Evolutionary conservation across 176 grass and related monocot genomes (phyloP).

Genomic region (Hordeum vulgare): MorexV3_pseudomolecules_assembly NC_058522.1:21448093-21448592

Average conservation of each 20-base stretch:
- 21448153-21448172: background rate
- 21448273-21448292: background rate
- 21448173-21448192: background rate
- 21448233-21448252: no score
- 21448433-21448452: background rate
- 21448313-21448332: background rate
- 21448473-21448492: background rate
- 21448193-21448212: background rate
- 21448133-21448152: no score
- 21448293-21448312: background rate
- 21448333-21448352: background rate
- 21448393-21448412: no score
- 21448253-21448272: background rate
- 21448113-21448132: background rate
- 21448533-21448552: background rate
- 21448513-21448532: background rate
- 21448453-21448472: background rate
- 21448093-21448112: background rate
- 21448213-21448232: background rate
- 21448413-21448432: background rate
- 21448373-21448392: no score
- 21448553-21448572: background rate
- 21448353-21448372: no score
- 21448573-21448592: background rate
- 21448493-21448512: background rate